A percentile compares a stretch with the other conserved stretches of the same genome.
Conservation (phyloP, 345 rosid genomes). For the Syzygium aromaticum region DNA sequence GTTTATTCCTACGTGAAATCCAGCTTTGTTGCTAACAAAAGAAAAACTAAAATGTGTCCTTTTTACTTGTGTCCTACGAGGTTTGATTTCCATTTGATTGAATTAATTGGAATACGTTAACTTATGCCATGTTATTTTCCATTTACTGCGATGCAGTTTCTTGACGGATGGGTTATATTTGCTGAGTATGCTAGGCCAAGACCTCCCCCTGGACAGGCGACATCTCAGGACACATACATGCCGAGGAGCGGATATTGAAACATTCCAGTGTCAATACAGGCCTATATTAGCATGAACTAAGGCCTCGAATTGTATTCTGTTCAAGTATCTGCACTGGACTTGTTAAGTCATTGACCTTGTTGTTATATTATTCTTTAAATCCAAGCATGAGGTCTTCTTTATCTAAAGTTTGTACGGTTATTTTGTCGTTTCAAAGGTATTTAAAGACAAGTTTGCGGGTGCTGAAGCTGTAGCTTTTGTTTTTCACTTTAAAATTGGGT, state of each 20-base stretch:
- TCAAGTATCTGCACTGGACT: not conserved
- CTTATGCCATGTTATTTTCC: not conserved
- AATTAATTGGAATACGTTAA: not conserved
- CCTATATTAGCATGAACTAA: not conserved
- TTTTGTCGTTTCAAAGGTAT: not conserved
- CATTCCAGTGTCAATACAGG: not conserved
- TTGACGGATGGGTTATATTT: conserved; percentile 11
- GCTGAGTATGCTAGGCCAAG: conserved; percentile 13
- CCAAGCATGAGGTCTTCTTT: not conserved
- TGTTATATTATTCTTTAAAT: not conserved
- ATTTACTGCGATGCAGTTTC: not conserved
- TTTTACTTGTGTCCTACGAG: not conserved
- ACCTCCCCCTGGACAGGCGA: conserved; percentile 10
- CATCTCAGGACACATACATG: not conserved
- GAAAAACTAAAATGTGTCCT: not conserved
- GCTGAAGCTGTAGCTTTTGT: not conserved
- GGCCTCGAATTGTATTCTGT: not conserved
- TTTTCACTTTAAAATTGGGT: not conserved
- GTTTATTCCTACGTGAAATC: not conserved
- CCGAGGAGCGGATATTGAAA: not conserved
- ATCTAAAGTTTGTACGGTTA: not conserved
- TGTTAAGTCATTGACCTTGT: not conserved
- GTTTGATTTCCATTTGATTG: not conserved
- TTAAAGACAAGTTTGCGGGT: not conserved
- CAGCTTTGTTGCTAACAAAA: not conserved